These are phyloP conservation scores for Pistacia vera DNA, from an alignment of 345 rosid species.

Conservation along the genomic window DNA sequence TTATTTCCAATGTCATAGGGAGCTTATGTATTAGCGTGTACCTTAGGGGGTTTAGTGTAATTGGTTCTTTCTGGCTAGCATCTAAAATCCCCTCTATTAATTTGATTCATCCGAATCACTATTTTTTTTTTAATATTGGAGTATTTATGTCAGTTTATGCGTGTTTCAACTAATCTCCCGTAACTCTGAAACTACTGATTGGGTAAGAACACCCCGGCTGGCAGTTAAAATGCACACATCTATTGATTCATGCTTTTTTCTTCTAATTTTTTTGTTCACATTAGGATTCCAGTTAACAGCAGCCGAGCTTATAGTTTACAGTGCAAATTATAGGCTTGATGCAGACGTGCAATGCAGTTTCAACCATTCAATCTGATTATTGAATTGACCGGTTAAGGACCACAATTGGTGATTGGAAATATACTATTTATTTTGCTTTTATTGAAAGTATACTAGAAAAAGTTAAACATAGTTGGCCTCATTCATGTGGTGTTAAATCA, in stretches of 20 bases:
- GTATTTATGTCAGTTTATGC: too few relatives aligned
- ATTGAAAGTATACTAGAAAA: background rate
- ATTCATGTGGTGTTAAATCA: background rate
- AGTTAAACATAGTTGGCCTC: background rate
- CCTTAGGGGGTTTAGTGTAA: background rate
- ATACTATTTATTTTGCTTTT: background rate
- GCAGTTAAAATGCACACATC: background rate
- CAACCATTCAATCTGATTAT: background rate
- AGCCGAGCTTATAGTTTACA: too few relatives aligned
- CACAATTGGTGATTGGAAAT: conserved; percentile 2
- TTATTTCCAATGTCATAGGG: too few relatives aligned
- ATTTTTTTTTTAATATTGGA: too few relatives aligned
- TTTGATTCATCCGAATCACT: too few relatives aligned
- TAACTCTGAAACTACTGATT: too few relatives aligned
- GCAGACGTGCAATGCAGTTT: background rate
- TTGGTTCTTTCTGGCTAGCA: too few relatives aligned
- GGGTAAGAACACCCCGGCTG: too few relatives aligned
- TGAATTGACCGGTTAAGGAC: background rate
- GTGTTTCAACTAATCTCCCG: too few relatives aligned
- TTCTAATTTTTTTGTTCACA: background rate
- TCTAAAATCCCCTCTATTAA: background rate
- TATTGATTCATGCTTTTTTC: background rate
- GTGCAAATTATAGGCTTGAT: background rate
- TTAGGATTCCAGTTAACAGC: background rate
- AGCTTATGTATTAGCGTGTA: too few relatives aligned